Base-by-base conservation (phyloP, 306 rosid species). In the Cicer chorassanicum region DNA sequence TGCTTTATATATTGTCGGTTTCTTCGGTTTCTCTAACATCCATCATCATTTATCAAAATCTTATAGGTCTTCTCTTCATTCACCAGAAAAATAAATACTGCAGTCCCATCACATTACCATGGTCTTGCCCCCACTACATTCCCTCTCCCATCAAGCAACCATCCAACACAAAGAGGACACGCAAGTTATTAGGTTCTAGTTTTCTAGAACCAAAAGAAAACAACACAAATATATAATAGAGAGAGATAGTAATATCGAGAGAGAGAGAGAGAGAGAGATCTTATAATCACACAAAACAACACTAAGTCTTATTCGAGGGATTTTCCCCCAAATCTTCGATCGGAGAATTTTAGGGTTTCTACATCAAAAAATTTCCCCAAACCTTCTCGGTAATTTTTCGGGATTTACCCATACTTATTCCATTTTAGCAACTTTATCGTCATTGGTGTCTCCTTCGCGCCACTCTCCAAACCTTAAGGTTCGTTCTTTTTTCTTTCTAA, bases 281-380 rank as follows among this genome's bases (percentile, higher is more conserved):
- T 41, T 19, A 19, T 54, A 8, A 55, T 53, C 38, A 67, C 49
- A 9, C 6, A 39, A 21, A 16, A 68, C 48, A 60, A 49, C 69
- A 68, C 72, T 42, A 73, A 57, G 9, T 76, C 80, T 75, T 75
- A 34, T 75, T 67, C 45, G 38, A 64, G 46, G 73, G 65, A 57
- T 60, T 79, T 79, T 80, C 24, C 83, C 85, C 78, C 80, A 64
- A 76, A 63, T 83, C 80, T 46, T 72, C 21, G 64, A 88, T 84
- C 74, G 40, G 51, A 74, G 63, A 83, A 73, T 78, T 82, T 84
- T 88, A 90, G 98, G 94, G 92, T 87, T 86, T 84, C 83, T 64
- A 73, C 49, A 61, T 68, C 78, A 77, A 64, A 78, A 68, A 80
- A 78, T 64, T 65, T 67, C 77, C 70, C 68, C 48, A 61, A 64